Evolutionary conservation across 1,139 yeast genomes (phyloP).

Genomic region (Spathaspora sp.): DNA sequence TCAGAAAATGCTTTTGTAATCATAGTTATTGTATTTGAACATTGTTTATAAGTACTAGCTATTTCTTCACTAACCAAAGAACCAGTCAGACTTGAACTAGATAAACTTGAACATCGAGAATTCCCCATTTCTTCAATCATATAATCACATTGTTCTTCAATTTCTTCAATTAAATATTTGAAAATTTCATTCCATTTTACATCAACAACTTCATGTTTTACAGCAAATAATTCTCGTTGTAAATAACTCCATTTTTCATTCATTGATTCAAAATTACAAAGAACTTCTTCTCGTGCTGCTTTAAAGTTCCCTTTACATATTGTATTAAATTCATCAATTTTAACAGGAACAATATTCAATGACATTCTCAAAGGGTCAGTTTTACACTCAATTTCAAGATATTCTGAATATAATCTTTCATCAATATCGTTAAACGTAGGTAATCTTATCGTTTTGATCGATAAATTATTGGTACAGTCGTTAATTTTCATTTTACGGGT

Average conservation of each 20-base stretch:
- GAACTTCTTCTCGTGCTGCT: slow-evolving; percentile 33
- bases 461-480: slow-evolving; percentile 17
- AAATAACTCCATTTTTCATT: slow-evolving; percentile 42
- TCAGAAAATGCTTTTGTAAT: slow-evolving; percentile 34
- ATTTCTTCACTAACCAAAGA: slow-evolving; percentile 17
- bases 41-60: slow-evolving; percentile 28
- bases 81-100: not conserved
- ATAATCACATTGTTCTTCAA: slow-evolving; percentile 26
- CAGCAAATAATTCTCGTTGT: slow-evolving; percentile 31
- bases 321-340: slow-evolving; percentile 46
- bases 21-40: slow-evolving; percentile 34
- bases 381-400: slow-evolving; percentile 28
- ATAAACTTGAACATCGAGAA: slow-evolving; percentile 2
- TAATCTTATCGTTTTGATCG: slow-evolving; percentile 23
- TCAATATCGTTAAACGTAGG: slow-evolving; percentile 36
- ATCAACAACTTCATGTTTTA: slow-evolving; percentile 50
- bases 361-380: slow-evolving; percentile 59
- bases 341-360: slow-evolving; percentile 54
- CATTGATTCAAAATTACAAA: slow-evolving; percentile 39
- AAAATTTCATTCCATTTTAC: slow-evolving; percentile 58
- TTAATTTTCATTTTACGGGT: slow-evolving; percentile 36
- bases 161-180: slow-evolving; percentile 40
- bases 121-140: slow-evolving; percentile 26
- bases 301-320: slow-evolving; percentile 28
- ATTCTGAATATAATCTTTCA: slow-evolving; percentile 28